These are phyloP conservation scores for Arthrinium phaeospermum DNA, from an alignment of 2,329 filamentous ascomycete genomes.

Conservation along the genomic window DNA sequence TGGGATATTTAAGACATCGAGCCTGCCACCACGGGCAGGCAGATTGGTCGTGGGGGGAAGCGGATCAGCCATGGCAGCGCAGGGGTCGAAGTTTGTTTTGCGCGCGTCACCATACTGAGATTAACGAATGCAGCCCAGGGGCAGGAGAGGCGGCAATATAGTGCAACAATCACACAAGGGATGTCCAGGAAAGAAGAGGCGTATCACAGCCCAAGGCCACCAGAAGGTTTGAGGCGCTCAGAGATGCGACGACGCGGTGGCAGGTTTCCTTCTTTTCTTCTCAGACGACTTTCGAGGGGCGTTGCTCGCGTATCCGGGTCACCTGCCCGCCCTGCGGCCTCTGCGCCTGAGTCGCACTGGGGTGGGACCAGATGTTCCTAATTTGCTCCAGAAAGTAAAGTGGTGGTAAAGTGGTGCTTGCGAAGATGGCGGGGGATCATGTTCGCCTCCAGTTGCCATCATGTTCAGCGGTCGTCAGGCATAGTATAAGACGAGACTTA, in stretches of 20 bases:
- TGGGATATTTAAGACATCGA: conserved; percentile 16
- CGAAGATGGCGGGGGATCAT: neutral
- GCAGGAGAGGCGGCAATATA: conserved; percentile 1
- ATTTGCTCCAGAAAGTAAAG: neutral
- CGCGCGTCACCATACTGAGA: conserved; percentile 16
- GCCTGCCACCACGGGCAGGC: neutral
- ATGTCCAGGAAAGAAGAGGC: neutral
- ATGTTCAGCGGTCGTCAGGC: neutral
- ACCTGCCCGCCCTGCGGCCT: conserved; percentile 9
- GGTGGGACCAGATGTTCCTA: conserved; percentile 15
- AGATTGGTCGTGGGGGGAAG: conserved; percentile 3
- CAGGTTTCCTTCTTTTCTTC: conserved; percentile 1
- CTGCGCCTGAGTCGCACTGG: neutral
- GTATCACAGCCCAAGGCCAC: neutral
- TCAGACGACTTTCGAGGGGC: neutral
- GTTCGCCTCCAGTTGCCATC: neutral
- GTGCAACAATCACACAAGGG: neutral
- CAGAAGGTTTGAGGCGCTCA: neutral
- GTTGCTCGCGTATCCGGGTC: conserved; percentile 8
- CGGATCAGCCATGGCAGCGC: conserved; percentile 16
- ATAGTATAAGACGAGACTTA: neutral
- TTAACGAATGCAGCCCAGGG: neutral
- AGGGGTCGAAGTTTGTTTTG: conserved; percentile 8
- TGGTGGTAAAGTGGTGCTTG: neutral
- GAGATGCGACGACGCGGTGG: conserved; percentile 1